A percentile compares a stretch with the other conserved stretches of the same genome.
Conservation (phyloP, 768 basidiomycete genomes). For the Leucocoprinus sp. region DNA sequence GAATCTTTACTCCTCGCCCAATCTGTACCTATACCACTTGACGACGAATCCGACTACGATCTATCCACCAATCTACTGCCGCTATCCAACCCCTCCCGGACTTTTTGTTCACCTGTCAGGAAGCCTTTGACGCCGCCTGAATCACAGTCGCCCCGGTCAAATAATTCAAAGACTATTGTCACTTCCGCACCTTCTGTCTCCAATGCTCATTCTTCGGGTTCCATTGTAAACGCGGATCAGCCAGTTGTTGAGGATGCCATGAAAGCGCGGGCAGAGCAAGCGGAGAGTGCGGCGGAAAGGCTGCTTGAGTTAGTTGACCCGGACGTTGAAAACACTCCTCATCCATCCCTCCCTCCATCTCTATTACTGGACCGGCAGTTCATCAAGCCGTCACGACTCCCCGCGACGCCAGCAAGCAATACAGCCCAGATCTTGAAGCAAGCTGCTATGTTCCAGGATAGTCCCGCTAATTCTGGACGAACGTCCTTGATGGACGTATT, state of each 20-base stretch:
- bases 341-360: constrained; percentile 48
- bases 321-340: constrained; percentile 17
- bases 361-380: constrained; percentile 32
- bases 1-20: constrained; percentile 65
- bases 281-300: constrained; percentile 86
- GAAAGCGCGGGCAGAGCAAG: constrained; percentile 83
- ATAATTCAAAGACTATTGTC: constrained; percentile 31
- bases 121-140: constrained; percentile 26
- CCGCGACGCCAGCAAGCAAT: constrained; percentile 60
- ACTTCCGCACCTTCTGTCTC: constrained; percentile 35
- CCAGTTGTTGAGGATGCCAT: constrained; percentile 76
- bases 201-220: constrained; percentile 54
- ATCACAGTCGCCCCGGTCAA: constrained; percentile 45
- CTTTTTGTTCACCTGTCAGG: constrained; percentile 26
- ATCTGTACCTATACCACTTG: constrained; percentile 67
- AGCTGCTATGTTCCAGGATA: constrained; percentile 76
- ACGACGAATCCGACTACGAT: constrained; percentile 62
- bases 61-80: constrained; percentile 57
- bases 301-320: constrained; percentile 78
- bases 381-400: constrained; percentile 21
- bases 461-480: constrained; percentile 51
- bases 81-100: constrained; percentile 63
- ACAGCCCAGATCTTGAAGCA: constrained; percentile 56
- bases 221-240: constrained; percentile 33
- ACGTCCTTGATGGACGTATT: constrained; percentile 64